phyloP scores from a whole-genome alignment of 208 protist species.

The Phytomonas francai region DNA sequence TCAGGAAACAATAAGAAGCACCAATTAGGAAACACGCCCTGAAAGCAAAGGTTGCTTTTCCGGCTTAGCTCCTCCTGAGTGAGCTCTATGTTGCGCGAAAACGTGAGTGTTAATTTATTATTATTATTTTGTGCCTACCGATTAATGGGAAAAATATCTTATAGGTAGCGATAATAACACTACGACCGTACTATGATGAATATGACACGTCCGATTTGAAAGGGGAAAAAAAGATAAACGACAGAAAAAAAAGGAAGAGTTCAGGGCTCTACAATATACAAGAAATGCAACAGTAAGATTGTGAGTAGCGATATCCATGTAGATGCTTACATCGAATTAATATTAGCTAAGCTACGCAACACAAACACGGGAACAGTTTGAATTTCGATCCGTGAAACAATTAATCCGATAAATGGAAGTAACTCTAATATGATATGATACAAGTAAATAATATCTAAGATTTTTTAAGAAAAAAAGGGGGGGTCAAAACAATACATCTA shows the following conservation, averaged over 20 bases:
- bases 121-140: background rate
- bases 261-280: background rate
- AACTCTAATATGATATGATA: background rate
- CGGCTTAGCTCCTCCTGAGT: background rate
- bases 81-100: background rate
- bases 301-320: background rate
- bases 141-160: background rate
- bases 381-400: background rate
- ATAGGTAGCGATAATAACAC: background rate
- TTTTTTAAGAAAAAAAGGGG: background rate
- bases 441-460: background rate
- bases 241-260: conserved; percentile 1
- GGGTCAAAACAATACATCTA: background rate
- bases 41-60: background rate
- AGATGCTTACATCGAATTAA: background rate
- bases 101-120: background rate
- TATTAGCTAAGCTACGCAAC: background rate
- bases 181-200: background rate
- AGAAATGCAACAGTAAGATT: conserved; percentile 6
- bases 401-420: background rate
- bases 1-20: background rate
- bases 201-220: background rate
- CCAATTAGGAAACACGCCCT: background rate
- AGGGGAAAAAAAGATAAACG: conserved; percentile 4
- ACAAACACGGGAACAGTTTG: background rate